These are phyloP conservation scores for Leccinum sublutescens DNA, from an alignment of 768 basidiomycete species.

Conservation along the genomic window DNA sequence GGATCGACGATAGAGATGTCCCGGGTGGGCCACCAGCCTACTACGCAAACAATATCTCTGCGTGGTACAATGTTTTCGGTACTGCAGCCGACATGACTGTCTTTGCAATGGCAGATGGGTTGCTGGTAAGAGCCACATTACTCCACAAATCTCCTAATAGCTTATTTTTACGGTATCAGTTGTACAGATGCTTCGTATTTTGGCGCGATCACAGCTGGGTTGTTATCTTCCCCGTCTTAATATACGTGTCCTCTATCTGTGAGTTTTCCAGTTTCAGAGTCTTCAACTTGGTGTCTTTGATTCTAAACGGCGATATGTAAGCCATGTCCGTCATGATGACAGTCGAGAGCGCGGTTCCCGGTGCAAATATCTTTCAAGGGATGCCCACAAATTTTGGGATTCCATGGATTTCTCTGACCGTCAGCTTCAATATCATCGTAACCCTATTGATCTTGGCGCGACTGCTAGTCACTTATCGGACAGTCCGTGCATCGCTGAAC, in stretches of 20 bases:
- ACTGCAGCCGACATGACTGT: not conserved
- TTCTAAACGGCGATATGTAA: not conserved
- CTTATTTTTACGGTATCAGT: not conserved
- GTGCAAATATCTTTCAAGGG: not conserved
- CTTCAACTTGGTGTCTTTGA: not conserved
- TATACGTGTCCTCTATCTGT: not conserved
- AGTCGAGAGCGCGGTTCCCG: not conserved
- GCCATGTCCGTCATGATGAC: not conserved
- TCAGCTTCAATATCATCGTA: not conserved
- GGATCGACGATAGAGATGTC: not conserved
- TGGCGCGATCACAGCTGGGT: not conserved
- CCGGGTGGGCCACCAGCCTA: not conserved
- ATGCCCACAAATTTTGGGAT: not conserved
- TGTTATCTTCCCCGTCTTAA: not conserved
- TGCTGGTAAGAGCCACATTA: not conserved
- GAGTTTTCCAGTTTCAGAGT: no score
- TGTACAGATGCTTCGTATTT: not conserved
- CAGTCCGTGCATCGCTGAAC: not conserved
- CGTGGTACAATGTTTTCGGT: not conserved
- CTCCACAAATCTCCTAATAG: not conserved
- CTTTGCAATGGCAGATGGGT: not conserved
- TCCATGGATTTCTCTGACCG: not conserved
- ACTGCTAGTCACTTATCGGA: not conserved
- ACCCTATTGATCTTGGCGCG: not conserved
- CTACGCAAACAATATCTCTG: not conserved